phyloP scores from a whole-genome alignment of 768 basidiomycete genomes.

The Serendipita sp. region DNA sequence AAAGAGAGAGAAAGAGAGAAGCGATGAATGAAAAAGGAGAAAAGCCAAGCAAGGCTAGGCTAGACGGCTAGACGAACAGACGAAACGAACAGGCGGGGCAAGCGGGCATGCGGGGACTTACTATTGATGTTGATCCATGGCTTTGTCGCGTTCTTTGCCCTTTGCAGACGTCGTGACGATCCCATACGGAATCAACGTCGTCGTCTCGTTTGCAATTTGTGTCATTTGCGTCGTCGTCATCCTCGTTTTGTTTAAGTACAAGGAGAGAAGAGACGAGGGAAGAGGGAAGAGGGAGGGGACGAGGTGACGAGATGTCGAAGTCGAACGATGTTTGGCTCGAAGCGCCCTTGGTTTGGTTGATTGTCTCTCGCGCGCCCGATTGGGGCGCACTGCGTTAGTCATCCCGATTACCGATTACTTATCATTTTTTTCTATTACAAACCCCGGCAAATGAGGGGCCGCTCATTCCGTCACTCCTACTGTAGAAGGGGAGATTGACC shows the following conservation, averaged over 20 bases:
- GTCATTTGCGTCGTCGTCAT: background rate
- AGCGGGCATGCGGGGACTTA: slow-evolving; percentile 19
- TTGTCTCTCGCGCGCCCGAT: too few species aligned
- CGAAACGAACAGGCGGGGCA: too few species aligned
- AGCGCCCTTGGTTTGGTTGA: background rate
- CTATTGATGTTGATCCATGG: slow-evolving; percentile 54
- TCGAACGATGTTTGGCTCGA: slow-evolving; percentile 5
- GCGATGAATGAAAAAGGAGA: background rate
- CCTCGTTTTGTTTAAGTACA: background rate
- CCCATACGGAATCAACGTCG: slow-evolving; percentile 1
- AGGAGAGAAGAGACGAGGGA: too few species aligned
- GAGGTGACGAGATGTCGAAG: background rate
- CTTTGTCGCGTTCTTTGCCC: slow-evolving; percentile 56
- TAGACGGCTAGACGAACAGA: too few species aligned
- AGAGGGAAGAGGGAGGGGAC: too few species aligned
- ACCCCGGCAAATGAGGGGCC: too few species aligned
- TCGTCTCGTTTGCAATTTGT: background rate
- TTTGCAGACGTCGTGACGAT: slow-evolving; percentile 33
- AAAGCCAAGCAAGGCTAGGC: too few species aligned
- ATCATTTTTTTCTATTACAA: too few species aligned
- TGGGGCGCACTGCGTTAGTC: too few species aligned
- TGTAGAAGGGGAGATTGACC: too few species aligned
- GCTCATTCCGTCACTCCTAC: too few species aligned
- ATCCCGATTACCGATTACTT: too few species aligned
- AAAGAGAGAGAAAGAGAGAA: background rate